Evolutionary conservation across 441 rosid species (phyloP), one percentile per base, ranked within the genome.

Genomic region (Rhodomyrtus psidioides): DNA sequence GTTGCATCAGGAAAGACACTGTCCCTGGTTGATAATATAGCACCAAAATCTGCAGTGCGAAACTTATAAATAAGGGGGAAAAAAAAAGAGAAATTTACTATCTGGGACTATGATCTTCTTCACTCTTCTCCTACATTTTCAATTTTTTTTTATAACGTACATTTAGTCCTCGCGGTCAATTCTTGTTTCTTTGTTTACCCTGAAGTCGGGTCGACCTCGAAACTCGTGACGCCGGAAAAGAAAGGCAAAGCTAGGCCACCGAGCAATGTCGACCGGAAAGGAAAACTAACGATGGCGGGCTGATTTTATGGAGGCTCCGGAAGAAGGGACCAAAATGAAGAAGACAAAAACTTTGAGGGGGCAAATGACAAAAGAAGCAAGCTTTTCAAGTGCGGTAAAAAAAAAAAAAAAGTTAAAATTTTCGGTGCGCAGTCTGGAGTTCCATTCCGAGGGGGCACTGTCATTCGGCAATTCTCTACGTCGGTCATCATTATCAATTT

Each of bases 331-430:
- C 44, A 2, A 19, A 62, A 62, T 4, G 24, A 21, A 8, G 8
- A 0, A 27, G 16, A 62, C 1, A 4, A 62, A 4, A 30, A 27
- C 0, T 34, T 30, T 4, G 4, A 9, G 24, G 7, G 42, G 44
- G 75, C 24, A 17, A 19, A 30, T 39, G 75, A 62, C 9, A 30
- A 30, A 30, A 8, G 75, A 62, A 9, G 19, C 44, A 6, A 5
- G 6, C n/a, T 62, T 62, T 62, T 9, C 2, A 4, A 8, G 2
- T 4, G 19, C 30, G 75, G 75, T 0, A 17, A 30, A 8, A 30
- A 30, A 17, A 30, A 8, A 30, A 30, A 34, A 34, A 34, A 4
- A 6, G 75, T 17, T 30, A 27, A 6, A 27, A 6, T 8, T 60
- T 28, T 28, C 7, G 54, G 54, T 46, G 49, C 49, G 1, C 49